Evolutionary conservation across 345 rosid genomes (phyloP), one percentile per base, ranked within the genome.

Genomic region (Cardamine occulta): DNA sequence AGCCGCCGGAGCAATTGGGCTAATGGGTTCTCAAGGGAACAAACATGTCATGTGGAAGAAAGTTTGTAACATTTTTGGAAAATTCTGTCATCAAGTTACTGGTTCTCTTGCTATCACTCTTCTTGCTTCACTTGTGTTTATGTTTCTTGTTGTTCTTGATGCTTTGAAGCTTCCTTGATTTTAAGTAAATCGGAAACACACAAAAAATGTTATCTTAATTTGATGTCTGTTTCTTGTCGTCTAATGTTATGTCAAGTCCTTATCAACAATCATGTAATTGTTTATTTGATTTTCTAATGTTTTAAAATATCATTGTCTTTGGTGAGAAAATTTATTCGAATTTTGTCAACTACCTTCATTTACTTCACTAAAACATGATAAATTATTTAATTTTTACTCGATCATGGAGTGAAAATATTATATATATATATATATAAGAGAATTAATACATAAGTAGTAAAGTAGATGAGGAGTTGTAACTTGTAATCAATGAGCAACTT

Each of bases 1-100:
- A 44, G 91, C 97, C 0, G 79, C 89, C 17, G 47, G 76, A 2
- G 88, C 89, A 15, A 49, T 91, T 6, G 90, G 93, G 0, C 28
- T 89, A 23, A 45, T 91, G 51, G 96, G 90, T 37, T 51, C 67
- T 17, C 6, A 71, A 35, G 97, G 97, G 39, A 91, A 91, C 81
- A 83, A 89, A 4, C 91, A 85, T 52, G 81, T 87, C 49, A 68
- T 68, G 44, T 89, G 97, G 96, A 63, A 42, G 12, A 85, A 88
- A 74, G 90, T 81, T 55, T 91, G 97, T 78, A 23, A 54, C 10
- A 81, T 76, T 29, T 91, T 91, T 57, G 89, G 79, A 8, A 77
- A 74, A 68, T 88, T 91, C 44, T 89, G 97, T 58, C 24, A 74
- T 60, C 85, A 79, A 58, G 82, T 55, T 14, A 86, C 82, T 3